phyloP scores from a whole-genome alignment of 768 basidiomycete species.

The Phanerodontia chrysosporium region DNA sequence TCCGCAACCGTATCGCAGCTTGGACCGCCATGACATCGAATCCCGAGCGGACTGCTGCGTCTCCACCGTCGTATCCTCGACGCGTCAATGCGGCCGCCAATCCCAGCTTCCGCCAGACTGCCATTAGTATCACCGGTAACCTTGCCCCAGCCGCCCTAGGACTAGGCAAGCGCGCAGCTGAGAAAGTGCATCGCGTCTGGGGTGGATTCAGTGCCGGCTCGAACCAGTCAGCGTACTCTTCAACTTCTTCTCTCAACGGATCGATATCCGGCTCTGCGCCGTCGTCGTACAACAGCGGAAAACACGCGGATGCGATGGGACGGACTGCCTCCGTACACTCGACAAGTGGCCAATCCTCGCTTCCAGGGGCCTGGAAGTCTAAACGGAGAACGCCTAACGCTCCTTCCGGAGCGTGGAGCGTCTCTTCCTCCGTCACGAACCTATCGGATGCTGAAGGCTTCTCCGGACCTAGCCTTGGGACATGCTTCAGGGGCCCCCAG shows the following conservation, averaged over 20 bases:
- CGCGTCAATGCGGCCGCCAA: neutral
- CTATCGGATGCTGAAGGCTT: slow-evolving; percentile 40
- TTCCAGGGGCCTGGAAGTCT: slow-evolving; percentile 19
- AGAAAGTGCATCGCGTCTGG: slow-evolving; percentile 69
- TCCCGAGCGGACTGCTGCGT: slow-evolving; percentile 10
- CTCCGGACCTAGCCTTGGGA: slow-evolving; percentile 51
- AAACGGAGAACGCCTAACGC: slow-evolving; percentile 56
- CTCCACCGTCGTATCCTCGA: slow-evolving; percentile 14
- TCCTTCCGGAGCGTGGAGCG: slow-evolving; percentile 55
- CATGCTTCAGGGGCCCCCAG: slow-evolving; percentile 50
- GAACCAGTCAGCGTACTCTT: slow-evolving; percentile 40
- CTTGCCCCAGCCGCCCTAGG: slow-evolving; percentile 65
- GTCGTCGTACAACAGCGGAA: slow-evolving; percentile 28
- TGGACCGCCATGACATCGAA: slow-evolving; percentile 31
- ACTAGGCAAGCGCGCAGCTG: slow-evolving; percentile 61
- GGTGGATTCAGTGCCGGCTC: slow-evolving; percentile 40
- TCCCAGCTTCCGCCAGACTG: slow-evolving; percentile 52
- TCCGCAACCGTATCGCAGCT: slow-evolving; percentile 45
- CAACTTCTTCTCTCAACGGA: slow-evolving; percentile 39
- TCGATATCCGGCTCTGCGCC: slow-evolving; percentile 23
- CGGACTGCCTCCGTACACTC: slow-evolving; percentile 32
- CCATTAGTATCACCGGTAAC: slow-evolving; percentile 67
- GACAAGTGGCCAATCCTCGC: slow-evolving; percentile 16
- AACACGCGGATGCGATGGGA: slow-evolving; percentile 28
- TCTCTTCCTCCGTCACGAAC: slow-evolving; percentile 43